Conservation (phyloP, 257 asterid genomes). For the Lycium barbarum region DNA sequence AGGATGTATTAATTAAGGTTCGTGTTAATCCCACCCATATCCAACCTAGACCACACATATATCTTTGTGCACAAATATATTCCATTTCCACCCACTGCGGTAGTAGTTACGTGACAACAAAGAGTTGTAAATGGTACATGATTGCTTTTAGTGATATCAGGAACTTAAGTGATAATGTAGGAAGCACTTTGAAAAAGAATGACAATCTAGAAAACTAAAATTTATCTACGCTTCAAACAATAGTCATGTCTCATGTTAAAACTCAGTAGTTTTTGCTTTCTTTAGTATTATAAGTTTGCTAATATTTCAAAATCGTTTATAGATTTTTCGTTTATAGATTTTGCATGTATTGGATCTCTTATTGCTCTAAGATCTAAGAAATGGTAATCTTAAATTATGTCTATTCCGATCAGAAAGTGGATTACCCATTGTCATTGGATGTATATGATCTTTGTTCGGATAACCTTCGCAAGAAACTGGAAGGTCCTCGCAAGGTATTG, state of each 20-base stretch:
- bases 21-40: neutral
- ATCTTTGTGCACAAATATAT: neutral
- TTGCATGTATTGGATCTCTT: constrained; percentile 59
- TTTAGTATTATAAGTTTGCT: neutral
- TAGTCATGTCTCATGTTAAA: neutral
- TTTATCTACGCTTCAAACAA: neutral
- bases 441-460: constrained; percentile 95
- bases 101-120: neutral
- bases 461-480: constrained; percentile 80
- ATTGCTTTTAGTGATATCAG: neutral
- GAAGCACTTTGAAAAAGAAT: neutral
- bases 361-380: neutral
- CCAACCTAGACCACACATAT: neutral
- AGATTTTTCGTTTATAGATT: constrained; percentile 42
- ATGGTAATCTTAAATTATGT: constrained; percentile 24
- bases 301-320: neutral
- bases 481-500: constrained; percentile 86
- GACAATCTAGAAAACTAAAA: constrained; percentile 7
- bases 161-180: neutral
- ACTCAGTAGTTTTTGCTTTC: neutral
- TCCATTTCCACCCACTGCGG: neutral
- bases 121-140: neutral
- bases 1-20: constrained; percentile 21
- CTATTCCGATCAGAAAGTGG: constrained; percentile 78
- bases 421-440: constrained; percentile 93